A percentile compares a stretch with the other conserved stretches of the same genome.
These are phyloP conservation scores for Metschnikowia koreensis DNA, from an alignment of 805 yeast species.

Conservation along the genomic window DNA sequence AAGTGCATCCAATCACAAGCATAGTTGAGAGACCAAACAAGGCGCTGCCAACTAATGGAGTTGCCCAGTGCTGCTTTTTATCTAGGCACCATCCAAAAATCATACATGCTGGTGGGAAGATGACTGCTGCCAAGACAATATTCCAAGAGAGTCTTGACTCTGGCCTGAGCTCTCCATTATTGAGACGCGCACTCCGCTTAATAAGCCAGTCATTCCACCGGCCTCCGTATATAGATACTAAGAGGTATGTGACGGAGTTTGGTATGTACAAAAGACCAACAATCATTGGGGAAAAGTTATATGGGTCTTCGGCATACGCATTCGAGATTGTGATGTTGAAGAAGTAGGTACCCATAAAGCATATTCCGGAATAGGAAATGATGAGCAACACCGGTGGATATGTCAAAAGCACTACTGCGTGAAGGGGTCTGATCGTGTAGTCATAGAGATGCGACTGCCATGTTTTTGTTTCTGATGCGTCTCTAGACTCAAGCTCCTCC, in stretches of 20 bases:
- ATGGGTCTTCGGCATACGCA: slow-evolving; percentile 62
- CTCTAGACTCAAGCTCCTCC: slow-evolving; percentile 3
- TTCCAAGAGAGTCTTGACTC: slow-evolving; percentile 80
- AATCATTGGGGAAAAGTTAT: slow-evolving; percentile 61
- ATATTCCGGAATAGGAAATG: slow-evolving; percentile 63
- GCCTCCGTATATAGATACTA: slow-evolving; percentile 81
- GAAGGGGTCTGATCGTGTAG: slow-evolving; percentile 56
- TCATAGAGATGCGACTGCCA: slow-evolving; percentile 33
- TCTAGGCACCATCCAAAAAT: slow-evolving; percentile 84
- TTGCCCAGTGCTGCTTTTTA: slow-evolving; percentile 65
- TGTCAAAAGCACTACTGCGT: slow-evolving; percentile 55
- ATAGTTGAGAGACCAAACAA: slow-evolving; percentile 79
- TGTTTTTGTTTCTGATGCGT: neutral
- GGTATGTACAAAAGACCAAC: slow-evolving; percentile 81
- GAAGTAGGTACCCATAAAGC: slow-evolving; percentile 68
- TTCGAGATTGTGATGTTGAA: slow-evolving; percentile 72
- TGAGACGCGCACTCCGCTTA: slow-evolving; percentile 47
- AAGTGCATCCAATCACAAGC: slow-evolving; percentile 79
- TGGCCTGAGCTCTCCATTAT: slow-evolving; percentile 67
- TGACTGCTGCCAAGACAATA: slow-evolving; percentile 58
- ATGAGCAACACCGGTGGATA: slow-evolving; percentile 77
- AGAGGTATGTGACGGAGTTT: slow-evolving; percentile 71
- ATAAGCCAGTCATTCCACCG: slow-evolving; percentile 69
- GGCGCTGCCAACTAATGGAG: slow-evolving; percentile 80
- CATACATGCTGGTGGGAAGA: slow-evolving; percentile 63